phyloP scores from a whole-genome alignment of 2,329 filamentous ascomycete genomes.

The Monilinia vaccinii-corymbosi region DNA sequence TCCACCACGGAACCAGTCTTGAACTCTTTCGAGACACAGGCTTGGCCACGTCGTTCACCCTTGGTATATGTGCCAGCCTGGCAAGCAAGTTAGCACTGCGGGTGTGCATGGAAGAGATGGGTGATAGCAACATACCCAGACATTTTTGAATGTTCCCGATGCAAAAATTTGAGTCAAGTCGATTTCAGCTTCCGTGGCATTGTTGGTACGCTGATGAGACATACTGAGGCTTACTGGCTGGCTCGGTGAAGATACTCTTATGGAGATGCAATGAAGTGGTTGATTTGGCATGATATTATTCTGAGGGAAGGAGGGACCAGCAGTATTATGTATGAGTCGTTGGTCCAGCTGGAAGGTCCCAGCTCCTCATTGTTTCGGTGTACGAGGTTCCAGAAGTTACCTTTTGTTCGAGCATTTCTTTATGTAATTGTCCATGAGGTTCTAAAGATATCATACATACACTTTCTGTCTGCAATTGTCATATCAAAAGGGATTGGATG shows the following conservation, averaged over 20 bases:
- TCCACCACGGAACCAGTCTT: slow-evolving; percentile 5
- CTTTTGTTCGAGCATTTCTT: not conserved
- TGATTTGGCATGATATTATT: not conserved
- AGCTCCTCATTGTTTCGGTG: not conserved
- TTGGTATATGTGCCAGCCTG: not conserved
- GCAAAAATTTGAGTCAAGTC: not conserved
- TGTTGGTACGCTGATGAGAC: not conserved
- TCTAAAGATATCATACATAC: not conserved
- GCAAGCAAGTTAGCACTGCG: not conserved
- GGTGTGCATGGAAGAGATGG: no score
- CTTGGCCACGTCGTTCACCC: not conserved
- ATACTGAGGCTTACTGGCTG: not conserved
- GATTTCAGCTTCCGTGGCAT: not conserved
- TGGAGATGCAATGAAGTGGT: not conserved
- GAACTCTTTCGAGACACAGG: slow-evolving; percentile 9
- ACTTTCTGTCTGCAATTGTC: not conserved
- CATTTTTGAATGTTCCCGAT: slow-evolving; percentile 10
- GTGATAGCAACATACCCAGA: not conserved
- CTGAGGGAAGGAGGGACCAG: not conserved
- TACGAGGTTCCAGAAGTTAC: not conserved
- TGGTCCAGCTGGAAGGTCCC: not conserved
- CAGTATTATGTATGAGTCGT: not conserved
- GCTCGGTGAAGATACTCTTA: not conserved
- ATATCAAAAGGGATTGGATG: not conserved
- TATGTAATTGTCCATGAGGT: not conserved